Evolutionary conservation across 306 rosid genomes (phyloP).

Genomic region (Pterocarpus macrocarpus): DNA sequence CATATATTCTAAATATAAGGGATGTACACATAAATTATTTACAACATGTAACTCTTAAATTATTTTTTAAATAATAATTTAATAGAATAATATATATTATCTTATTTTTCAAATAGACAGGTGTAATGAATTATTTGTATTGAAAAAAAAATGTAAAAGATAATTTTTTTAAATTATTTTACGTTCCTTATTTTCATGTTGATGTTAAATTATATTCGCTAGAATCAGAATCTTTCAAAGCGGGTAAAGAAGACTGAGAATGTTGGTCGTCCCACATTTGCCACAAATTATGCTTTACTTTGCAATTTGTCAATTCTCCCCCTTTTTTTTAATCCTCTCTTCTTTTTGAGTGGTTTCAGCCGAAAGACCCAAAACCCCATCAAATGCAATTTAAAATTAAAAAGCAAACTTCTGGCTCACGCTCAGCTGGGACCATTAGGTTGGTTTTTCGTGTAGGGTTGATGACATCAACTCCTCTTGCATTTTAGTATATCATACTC

Average conservation of each 20-base stretch:
- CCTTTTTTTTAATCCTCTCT: neutral
- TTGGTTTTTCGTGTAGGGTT: slow-evolving; percentile 11
- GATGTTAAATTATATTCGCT: neutral
- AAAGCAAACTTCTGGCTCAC: slow-evolving; percentile 21
- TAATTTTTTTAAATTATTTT: neutral
- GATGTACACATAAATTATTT: too few species aligned
- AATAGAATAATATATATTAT: too few species aligned
- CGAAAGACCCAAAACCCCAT: slow-evolving; percentile 9
- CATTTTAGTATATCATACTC: neutral
- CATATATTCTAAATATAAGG: too few species aligned
- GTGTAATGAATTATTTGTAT: too few species aligned
- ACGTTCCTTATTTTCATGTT: neutral
- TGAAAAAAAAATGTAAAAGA: too few species aligned
- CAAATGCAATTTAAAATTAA: neutral
- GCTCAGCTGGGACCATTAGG: slow-evolving; percentile 19
- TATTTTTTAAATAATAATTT: too few species aligned
- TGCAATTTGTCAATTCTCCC: slow-evolving; percentile 32
- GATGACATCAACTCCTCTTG: slow-evolving; percentile 28
- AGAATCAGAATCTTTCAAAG: slow-evolving; percentile 57
- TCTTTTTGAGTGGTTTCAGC: slow-evolving; percentile 11
- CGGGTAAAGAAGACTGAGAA: neutral
- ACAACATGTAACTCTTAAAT: too few species aligned
- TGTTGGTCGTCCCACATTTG: slow-evolving; percentile 35
- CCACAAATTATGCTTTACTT: slow-evolving; percentile 23
- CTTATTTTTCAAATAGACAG: too few species aligned